Base-by-base conservation (phyloP, 2,329 filamentous ascomycete species). In the Ambrosiella cleistominuta region DNA sequence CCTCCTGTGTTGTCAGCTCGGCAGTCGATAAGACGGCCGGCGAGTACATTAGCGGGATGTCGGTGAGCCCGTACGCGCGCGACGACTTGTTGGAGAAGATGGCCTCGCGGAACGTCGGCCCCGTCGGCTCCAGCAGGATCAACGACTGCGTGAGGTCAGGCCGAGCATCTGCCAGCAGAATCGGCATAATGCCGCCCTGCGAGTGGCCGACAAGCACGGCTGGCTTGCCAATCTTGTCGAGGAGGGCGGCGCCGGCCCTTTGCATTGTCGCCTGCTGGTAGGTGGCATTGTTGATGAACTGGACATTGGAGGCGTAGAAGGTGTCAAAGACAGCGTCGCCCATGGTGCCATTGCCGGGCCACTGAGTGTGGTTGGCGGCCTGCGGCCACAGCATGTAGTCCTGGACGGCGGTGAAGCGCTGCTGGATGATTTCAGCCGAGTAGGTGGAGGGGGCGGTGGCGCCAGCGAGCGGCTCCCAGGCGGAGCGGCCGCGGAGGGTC, bases 11-110 rank as follows among this genome's bases (percentile, higher is more conserved):
- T 37, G 66, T 61, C 45, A 75, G 63, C 5, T 73, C 70, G 7
- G 53, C 54, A 2, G 62, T 55, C 1, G 70, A 67, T 60, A 74
- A 65, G 0, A 61, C 61, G 8, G 75, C 69, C 64, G 9, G 75
- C 76, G 1, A 66, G 66, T 76, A 80, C 0, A 69, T 71, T 13
- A 80, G 60, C 0, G 74, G 71, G n/a, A 74, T 70, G 50, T 75
- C 70, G 5, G 75, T 71, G 5, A 79, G 61, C 0, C 75, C 77
- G 63, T 70, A 80, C 0, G 67, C 63, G 1, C 70, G 65, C 2
- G 68, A 65, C 0, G 68, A 61, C 0, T 62, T 63, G 19, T 64
- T 68, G n/a, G 65, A 68, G 40, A 73, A 68, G 37, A 70, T 64
- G 8, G 67, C 68, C 12, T 76, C 71, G 35, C 63, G 66, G 62